These are phyloP conservation scores for Microbotryum violaceum DNA, from an alignment of 1,284 basidiomycete genomes.

Conservation along the genomic window DNA sequence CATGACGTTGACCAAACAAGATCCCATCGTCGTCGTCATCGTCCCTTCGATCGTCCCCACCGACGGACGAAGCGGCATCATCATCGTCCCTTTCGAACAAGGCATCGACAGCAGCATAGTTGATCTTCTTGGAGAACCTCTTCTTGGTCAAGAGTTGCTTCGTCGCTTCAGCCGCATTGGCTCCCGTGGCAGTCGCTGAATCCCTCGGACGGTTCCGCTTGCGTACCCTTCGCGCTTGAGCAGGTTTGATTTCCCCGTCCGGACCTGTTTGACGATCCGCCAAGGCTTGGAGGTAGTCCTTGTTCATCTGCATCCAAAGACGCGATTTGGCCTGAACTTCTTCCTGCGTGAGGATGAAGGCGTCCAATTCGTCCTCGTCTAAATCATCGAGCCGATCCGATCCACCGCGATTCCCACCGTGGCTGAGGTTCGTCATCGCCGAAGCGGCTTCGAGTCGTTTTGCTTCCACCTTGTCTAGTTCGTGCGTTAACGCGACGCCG, in stretches of 20 bases:
- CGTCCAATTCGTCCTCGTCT: conserved; percentile 88
- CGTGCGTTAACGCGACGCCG: conserved; percentile 44
- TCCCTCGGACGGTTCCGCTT: conserved; percentile 59
- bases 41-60: conserved; percentile 2
- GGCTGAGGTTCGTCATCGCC: conserved; percentile 11
- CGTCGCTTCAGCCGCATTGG: conserved; percentile 66
- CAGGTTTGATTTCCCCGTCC: conserved; percentile 53
- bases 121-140: conserved; percentile 74
- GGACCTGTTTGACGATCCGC: conserved; percentile 53
- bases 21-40: conserved; percentile 13
- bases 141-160: conserved; percentile 71
- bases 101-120: conserved; percentile 73
- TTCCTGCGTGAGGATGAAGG: conserved; percentile 67
- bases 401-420: conserved; percentile 19
- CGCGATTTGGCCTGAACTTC: conserved; percentile 86
- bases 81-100: conserved; percentile 53
- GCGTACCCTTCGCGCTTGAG: conserved; percentile 33
- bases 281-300: conserved; percentile 74
- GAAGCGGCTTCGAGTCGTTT: conserved; percentile 14
- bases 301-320: conserved; percentile 94
- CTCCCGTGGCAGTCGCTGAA: conserved; percentile 54
- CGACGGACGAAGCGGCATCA: conserved; percentile 45
- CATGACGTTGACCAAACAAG: conserved; percentile 17
- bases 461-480: conserved; percentile 32
- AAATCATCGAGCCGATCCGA: conserved; percentile 54